Conservation (phyloP, 768 basidiomycete genomes). For the Ephemerocybe angulata region DNA sequence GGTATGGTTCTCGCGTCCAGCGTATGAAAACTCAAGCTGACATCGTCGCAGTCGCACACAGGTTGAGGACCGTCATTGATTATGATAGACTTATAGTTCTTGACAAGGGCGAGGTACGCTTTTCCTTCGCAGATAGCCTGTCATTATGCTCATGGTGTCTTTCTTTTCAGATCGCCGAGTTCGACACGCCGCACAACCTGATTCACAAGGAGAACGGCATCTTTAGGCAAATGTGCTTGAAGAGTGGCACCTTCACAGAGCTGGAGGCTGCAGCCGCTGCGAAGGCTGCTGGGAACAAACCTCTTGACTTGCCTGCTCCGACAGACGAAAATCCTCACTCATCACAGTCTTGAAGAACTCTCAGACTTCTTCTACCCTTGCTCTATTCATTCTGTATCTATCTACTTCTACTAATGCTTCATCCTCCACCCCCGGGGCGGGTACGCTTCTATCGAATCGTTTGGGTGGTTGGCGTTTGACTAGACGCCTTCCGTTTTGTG, state of each 20-base stretch:
- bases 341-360: too few species aligned
- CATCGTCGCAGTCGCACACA: conserved; percentile 56
- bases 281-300: conserved; percentile 25
- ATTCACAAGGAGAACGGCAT: conserved; percentile 60
- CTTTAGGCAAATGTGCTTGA: conserved; percentile 67
- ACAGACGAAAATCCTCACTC: too few species aligned
- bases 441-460: too few species aligned
- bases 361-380: too few species aligned
- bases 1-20: conserved; percentile 35
- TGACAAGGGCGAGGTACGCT: conserved; percentile 57
- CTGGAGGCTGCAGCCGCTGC: conserved; percentile 57
- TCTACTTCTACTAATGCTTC: too few species aligned
- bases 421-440: too few species aligned
- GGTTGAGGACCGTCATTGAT: conserved; percentile 75
- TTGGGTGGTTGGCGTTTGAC: too few species aligned
- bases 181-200: conserved; percentile 69
- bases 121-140: not conserved
- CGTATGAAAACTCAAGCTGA: conserved; percentile 15
- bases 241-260: conserved; percentile 63
- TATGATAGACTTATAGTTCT: conserved; percentile 77
- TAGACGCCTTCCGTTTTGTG: too few species aligned
- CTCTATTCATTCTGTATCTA: too few species aligned
- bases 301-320: not conserved
- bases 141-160: not conserved
- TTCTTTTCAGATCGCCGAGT: conserved; percentile 49